Conservation (phyloP, 257 asterid genomes). For the Ilex asprella region DNA sequence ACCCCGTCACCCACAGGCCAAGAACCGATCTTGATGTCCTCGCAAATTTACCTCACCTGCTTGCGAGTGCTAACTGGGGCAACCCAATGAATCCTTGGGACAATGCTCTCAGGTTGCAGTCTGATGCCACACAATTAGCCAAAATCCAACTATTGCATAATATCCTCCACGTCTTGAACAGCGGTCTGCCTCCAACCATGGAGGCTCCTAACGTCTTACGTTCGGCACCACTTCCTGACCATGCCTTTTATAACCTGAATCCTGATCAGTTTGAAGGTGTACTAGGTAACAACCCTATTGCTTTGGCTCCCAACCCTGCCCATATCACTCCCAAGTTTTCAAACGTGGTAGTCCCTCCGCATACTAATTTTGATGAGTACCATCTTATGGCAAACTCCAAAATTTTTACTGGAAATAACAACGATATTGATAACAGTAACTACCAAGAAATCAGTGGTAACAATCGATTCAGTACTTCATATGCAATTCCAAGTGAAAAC, state of each 20-base stretch:
- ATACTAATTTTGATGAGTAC: background rate
- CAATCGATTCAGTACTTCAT: background rate
- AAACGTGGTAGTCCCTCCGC: background rate
- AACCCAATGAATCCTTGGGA: slow-evolving; percentile 12
- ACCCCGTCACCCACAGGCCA: slow-evolving; percentile 47
- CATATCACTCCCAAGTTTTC: background rate
- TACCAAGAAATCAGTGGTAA: background rate
- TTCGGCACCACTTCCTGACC: slow-evolving; percentile 1
- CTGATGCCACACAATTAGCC: slow-evolving; percentile 20
- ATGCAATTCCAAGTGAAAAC: background rate
- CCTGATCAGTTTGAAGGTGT: no score
- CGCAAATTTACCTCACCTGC: slow-evolving; percentile 15
- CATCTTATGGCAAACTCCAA: background rate
- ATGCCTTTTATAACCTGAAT: background rate
- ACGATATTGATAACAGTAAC: background rate
- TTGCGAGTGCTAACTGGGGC: slow-evolving; percentile 4
- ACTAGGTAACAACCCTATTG: no score
- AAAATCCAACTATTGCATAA: slow-evolving; percentile 28
- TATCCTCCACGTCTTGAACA: slow-evolving; percentile 27
- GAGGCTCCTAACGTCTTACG: slow-evolving; percentile 14
- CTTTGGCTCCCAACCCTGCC: no score
- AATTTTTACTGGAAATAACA: no score
- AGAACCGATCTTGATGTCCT: slow-evolving; percentile 25
- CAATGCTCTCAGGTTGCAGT: slow-evolving; percentile 18
- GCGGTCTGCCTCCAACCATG: slow-evolving; percentile 21